Base-by-base conservation (phyloP, 106 monocot genomes). In the Xerophyta viscosa region DNA sequence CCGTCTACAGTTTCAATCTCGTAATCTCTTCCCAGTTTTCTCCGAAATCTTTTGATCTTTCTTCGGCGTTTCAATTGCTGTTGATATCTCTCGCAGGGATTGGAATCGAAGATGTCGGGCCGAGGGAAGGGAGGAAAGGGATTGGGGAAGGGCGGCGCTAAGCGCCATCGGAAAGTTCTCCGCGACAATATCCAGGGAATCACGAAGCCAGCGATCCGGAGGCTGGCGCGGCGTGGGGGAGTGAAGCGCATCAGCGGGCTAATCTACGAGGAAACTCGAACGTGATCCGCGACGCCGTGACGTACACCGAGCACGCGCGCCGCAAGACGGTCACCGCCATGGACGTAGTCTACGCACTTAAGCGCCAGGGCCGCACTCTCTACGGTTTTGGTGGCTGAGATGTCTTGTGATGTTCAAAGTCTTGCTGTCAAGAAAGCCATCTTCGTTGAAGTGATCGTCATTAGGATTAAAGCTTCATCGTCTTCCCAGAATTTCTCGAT, bases 161-260 rank as follows among this genome's bases (percentile, higher is more conserved):
- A 86, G 81, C 80, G 86, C 6, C 86, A 86, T 51, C 68, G 86
- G 20, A 88, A 88, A 62, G 88, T 88, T 0, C 84, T 91, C 14
- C 73, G 91, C 4, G 91, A 91, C 52, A 91, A 91, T 69, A 91
- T 91, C 69, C 91, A 91, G 50, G 91, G 91, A n/a, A 91, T 91
- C 75, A 91, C 91, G 24, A 91, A 91, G 72, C 91, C 84, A 10
- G 91, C 85, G 6, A 91, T 85, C 62, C 85, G 85, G 3, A 71
- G 90, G 2, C 58, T 91, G 29, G 90, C 90, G 0, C 52, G 90
- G 14, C 71, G 91, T 11, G 91, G 91, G 29, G 91, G 91, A 11
- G 91, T 91, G 15, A 91, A 91, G 85, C 66, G 91, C 18, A 91
- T 91, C 68, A 81, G 81, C 50, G 91, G 91, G 5, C 64, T 91